Evolutionary conservation across 257 asterid genomes (phyloP), one percentile per base, ranked within the genome.

Genomic region (Nicotiana tomentosiformis): DNA sequence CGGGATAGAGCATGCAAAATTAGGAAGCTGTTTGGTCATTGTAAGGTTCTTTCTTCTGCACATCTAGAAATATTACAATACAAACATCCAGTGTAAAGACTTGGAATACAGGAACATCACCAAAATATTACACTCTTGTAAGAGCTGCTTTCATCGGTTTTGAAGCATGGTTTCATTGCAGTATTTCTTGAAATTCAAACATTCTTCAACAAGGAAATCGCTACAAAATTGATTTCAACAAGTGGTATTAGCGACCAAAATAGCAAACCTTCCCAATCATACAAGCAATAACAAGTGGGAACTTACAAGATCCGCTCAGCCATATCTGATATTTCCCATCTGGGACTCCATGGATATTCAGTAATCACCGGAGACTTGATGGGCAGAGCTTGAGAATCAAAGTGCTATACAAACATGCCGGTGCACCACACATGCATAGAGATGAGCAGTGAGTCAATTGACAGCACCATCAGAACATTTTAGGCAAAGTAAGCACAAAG

Each of bases 301-400:
- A 91, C 98, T 92, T 90, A 96, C 98, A 84, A 88, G 84, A 94
- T 87, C 10, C 97, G 87, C 51, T 90, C 95, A 32, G 97, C 98
- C 97, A 94, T 94, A 84, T 89, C 92, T 20, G 93, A 87, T 66
- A 87, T 82, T 53, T 86, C 92, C 99, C 98, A 96, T 82, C 98
- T 90, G 46, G 98, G 98, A 86, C 98, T 96, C 98, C 98, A 94
- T 32, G 98, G 98, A 81, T 86, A 96, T 10, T 91, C 97, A 11
- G 91, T 80, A 33, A 90, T n/a, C 67, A 77, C 85, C 9, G 78
- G 85, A 51, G 98, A 93, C 85, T 93, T 96, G 57, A 94, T 82
- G 51, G 99, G 97, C 46, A 66, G 87, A 16, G 90, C 90, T 5
- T 88, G 90, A 56, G 91, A 62, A 82, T 83, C 90, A 79, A 94